A percentile compares a stretch with the other conserved stretches of the same genome.
phyloP scores from a whole-genome alignment of 2,329 filamentous ascomycete species.

The Geosmithia flava region DNA sequence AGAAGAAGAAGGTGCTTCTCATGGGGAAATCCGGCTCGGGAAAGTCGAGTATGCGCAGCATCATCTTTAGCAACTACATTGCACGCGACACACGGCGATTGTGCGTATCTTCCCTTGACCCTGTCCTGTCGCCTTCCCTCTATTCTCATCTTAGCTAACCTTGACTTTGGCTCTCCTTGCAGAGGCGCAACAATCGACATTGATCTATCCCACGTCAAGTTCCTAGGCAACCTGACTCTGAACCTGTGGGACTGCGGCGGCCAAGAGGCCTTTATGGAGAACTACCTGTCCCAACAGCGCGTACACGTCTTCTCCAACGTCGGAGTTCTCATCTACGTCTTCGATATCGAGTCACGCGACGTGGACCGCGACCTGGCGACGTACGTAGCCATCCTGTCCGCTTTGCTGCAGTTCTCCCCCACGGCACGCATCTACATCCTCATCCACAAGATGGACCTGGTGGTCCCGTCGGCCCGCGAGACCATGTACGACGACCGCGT shows the following conservation, averaged over 20 bases:
- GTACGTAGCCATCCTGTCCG: slow-evolving; percentile 81
- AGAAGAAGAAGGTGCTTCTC: slow-evolving; percentile 77
- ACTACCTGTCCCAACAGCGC: slow-evolving; percentile 90
- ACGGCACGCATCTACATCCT: slow-evolving; percentile 82
- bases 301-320: slow-evolving; percentile 95
- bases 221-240: slow-evolving; percentile 91
- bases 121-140: background rate
- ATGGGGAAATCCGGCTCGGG: slow-evolving; percentile 97
- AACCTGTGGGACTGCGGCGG: slow-evolving; percentile 99
- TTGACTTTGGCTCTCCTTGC: background rate
- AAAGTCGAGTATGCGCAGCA: slow-evolving; percentile 96
- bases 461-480: slow-evolving; percentile 67
- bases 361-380: slow-evolving; percentile 87
- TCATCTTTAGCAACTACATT: slow-evolving; percentile 98
- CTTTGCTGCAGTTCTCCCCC: slow-evolving; percentile 73
- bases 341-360: slow-evolving; percentile 94
- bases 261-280: slow-evolving; percentile 97
- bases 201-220: slow-evolving; percentile 96
- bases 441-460: slow-evolving; percentile 98
- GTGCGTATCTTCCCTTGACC: slow-evolving; percentile 30
- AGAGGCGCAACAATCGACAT: slow-evolving; percentile 94
- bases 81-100: slow-evolving; percentile 87
- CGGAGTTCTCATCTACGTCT: slow-evolving; percentile 96
- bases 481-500: slow-evolving; percentile 77
- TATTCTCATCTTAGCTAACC: background rate